phyloP scores from a whole-genome alignment of 768 basidiomycete genomes.

The Candolleomyces eurysporus region DNA sequence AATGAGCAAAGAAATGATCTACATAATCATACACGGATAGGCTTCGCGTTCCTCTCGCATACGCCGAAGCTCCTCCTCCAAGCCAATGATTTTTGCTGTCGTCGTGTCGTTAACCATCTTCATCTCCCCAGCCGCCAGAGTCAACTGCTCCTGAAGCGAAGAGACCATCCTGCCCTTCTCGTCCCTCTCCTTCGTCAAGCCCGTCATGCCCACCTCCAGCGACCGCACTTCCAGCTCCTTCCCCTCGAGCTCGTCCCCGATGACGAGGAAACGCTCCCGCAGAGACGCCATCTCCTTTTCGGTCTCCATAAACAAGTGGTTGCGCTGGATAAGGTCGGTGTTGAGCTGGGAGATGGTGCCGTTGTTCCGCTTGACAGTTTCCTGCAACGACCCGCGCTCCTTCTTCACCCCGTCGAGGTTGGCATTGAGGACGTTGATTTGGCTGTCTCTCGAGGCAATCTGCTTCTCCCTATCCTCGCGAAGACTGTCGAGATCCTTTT shows the following conservation, averaged over 20 bases:
- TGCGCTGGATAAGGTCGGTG: not conserved
- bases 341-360: not conserved
- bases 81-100: not conserved
- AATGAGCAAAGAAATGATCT: not conserved
- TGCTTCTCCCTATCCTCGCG: not conserved
- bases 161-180: not conserved
- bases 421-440: not conserved
- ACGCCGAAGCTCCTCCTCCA: constrained; percentile 6
- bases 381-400: not conserved
- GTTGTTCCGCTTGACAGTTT: not conserved
- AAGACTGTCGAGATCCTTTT: not conserved
- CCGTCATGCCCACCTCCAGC: not conserved
- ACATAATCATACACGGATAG: not conserved
- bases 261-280: not conserved
- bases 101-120: not conserved
- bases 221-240: not conserved
- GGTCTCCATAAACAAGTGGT: not conserved
- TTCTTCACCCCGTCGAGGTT: not conserved
- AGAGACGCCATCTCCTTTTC: not conserved
- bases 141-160: constrained; percentile 3
- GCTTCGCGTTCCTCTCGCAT: not conserved
- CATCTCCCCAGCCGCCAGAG: not conserved
- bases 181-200: not conserved
- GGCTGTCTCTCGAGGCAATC: not conserved
- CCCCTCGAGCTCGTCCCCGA: not conserved